Evolutionary conservation across 2,329 filamentous ascomycete genomes (phyloP).

Genomic region (Endoconidiophora laricicola): DNA sequence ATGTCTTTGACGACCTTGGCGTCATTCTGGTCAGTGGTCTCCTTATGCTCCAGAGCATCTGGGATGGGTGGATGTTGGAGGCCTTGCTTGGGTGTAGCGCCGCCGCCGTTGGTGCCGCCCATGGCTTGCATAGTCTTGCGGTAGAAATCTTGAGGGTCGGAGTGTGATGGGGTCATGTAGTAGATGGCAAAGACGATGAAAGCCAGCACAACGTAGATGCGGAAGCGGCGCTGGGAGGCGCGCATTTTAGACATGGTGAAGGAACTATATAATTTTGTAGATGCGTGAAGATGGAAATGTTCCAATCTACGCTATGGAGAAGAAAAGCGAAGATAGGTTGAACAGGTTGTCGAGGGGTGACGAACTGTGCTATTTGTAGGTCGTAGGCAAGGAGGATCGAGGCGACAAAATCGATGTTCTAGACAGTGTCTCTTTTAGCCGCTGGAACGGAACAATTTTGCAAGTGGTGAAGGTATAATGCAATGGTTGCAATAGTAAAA

Average conservation of each 20-base stretch:
- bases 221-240: slow-evolving; percentile 7
- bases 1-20: slow-evolving; percentile 28
- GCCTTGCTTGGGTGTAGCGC: slow-evolving; percentile 20
- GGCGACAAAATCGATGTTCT: too few relatives aligned
- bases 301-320: too few relatives aligned
- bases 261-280: not conserved
- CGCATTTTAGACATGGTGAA: slow-evolving; percentile 10
- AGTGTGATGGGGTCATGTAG: slow-evolving; percentile 10
- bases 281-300: not conserved
- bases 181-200: slow-evolving; percentile 10
- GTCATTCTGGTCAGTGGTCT: slow-evolving; percentile 6
- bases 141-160: slow-evolving; percentile 35
- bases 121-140: slow-evolving; percentile 41
- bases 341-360: too few relatives aligned
- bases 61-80: slow-evolving; percentile 37
- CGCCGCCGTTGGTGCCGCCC: slow-evolving; percentile 24
- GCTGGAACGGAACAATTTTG: too few relatives aligned
- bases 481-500: too few relatives aligned
- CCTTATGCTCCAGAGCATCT: slow-evolving; percentile 36
- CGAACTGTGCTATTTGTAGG: too few relatives aligned
- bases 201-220: slow-evolving; percentile 7
- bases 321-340: too few relatives aligned
- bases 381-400: too few relatives aligned
- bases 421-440: too few relatives aligned
- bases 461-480: too few relatives aligned